Conservation (phyloP, 257 asterid genomes). For the Nicotiana benthamiana region DNA sequence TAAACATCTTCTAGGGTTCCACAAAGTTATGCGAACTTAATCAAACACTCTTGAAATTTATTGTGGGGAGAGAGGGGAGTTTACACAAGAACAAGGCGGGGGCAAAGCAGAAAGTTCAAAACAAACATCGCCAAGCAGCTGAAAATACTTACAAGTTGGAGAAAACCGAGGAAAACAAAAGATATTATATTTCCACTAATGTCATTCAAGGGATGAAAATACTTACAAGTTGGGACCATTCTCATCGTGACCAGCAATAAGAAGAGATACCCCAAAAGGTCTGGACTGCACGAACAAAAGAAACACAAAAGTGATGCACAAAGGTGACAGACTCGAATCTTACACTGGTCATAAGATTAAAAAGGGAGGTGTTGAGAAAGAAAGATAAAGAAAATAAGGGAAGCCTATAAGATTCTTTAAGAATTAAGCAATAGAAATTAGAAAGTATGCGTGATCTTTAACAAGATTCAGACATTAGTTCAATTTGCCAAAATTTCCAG, state of each 20-base stretch:
- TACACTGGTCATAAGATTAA: neutral
- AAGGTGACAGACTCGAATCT: neutral
- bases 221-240: constrained; percentile 88
- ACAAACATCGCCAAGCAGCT: too few relatives aligned
- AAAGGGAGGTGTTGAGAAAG: neutral
- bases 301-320: neutral
- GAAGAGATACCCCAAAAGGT: constrained; percentile 87
- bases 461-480: neutral
- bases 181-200: neutral
- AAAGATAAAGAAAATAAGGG: neutral
- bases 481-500: neutral
- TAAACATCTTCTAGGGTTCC: too few relatives aligned
- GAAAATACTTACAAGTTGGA: too few relatives aligned
- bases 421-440: neutral
- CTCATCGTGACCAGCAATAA: constrained; percentile 14
- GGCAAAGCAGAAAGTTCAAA: too few relatives aligned
- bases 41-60: neutral
- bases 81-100: too few relatives aligned
- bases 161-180: too few relatives aligned
- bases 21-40: too few relatives aligned
- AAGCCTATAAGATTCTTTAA: neutral
- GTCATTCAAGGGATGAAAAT: neutral
- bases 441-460: neutral
- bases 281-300: constrained; percentile 50
- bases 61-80: too few relatives aligned